Base-by-base conservation (phyloP, 176 grass and related monocot genomes). In the Lolium perenne region DNA sequence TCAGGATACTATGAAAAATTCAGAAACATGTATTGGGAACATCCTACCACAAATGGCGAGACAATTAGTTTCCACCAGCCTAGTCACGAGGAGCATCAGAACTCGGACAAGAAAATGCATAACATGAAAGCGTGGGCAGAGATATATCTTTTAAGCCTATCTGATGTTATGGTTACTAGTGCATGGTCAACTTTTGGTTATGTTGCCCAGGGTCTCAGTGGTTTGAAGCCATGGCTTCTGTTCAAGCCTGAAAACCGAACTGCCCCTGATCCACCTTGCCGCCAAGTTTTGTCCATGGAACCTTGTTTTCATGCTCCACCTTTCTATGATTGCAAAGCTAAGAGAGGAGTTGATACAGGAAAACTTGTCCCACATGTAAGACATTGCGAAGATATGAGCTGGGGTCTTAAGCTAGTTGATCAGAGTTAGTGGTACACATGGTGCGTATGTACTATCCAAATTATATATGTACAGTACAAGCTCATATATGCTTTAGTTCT, bases 161-260 rank as follows among this genome's bases (percentile, higher is more conserved):
- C 94, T 43, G 97, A 99, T 89, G 83, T 81, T 40, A 76, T 99
- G 88, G 86, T 96, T 61, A 99, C 92, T 0, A 96, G 90, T 50
- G 92, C 90, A 40, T 99, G 94, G 94, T 99, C 97, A 74, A 99
- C 97, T 59, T 96, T 99, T 64, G 97, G 94, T 29, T 99, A 96
- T 38, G 97, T 99, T 38, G 94, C 97, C 4, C 91, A 94, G 82
- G 94, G 97, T 43, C 87, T 99, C 38, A 88, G 93, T 78, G 97
- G 90, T 79, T 74, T 92, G 60, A 95, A 83, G 87, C 85, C 94
- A 35, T 99, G 97, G 97, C 88, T 96, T 82, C 62, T 96, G 92
- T 89, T 92, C 65, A 92, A 71, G 82, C 92, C 97, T 2, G 78
- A 84, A 35, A 96, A 96, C n/a, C 86, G 18, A 53, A 98, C 93